A percentile compares a stretch with the other conserved stretches of the same genome.
These are phyloP conservation scores for Physocladia obscura DNA, from an alignment of 192 early-diverging fungal species.

Conservation along the genomic window DNA sequence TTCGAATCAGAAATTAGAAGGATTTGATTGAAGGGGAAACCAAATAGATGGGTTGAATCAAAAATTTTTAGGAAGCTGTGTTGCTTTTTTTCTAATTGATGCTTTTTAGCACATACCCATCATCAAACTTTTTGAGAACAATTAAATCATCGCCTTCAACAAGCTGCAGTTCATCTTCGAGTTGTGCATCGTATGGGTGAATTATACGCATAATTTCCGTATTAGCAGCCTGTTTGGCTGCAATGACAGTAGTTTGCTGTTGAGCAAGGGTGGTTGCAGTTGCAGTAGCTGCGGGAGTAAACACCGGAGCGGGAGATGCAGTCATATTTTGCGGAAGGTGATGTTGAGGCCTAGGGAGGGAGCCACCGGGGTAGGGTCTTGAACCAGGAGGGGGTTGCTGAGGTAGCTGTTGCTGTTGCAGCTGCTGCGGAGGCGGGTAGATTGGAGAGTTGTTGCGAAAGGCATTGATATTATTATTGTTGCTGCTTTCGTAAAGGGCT, in stretches of 20 bases:
- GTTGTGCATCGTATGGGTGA: slow-evolving; percentile 26
- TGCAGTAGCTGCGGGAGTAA: neutral
- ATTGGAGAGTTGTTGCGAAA: neutral
- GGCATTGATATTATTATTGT: neutral
- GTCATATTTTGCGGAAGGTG: too few relatives aligned
- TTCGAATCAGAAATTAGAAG: neutral
- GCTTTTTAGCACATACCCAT: too few relatives aligned
- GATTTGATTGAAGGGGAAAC: neutral
- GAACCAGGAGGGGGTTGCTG: neutral
- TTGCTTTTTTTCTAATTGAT: too few relatives aligned
- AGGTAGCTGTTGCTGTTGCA: neutral
- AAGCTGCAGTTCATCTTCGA: slow-evolving; percentile 36
- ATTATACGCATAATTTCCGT: slow-evolving; percentile 21
- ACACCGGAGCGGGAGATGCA: neutral
- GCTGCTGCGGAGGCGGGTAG: neutral
- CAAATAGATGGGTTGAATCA: neutral
- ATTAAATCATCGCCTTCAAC: slow-evolving; percentile 34
- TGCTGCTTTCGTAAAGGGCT: neutral
- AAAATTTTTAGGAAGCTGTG: neutral
- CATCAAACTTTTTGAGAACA: slow-evolving; percentile 35
- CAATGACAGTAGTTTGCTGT: too few relatives aligned
- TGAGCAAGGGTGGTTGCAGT: too few relatives aligned
- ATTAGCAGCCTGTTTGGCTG: too few relatives aligned
- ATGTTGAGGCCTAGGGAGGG: neutral
- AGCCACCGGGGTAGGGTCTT: neutral